Conservation (phyloP, 176 grass and related monocot species). For the Puccinellia tenuiflora region DNA sequence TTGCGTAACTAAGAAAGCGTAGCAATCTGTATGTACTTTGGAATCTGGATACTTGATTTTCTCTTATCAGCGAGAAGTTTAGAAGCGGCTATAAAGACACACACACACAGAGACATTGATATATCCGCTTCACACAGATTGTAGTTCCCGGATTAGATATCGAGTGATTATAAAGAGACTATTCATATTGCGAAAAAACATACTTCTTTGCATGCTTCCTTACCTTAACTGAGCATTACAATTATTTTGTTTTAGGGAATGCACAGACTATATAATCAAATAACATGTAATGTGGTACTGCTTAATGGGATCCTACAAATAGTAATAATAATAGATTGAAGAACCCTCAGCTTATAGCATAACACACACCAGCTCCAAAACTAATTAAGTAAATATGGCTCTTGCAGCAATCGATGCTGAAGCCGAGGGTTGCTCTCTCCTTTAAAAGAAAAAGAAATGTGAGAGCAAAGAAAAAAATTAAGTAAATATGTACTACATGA, state of each 20-base stretch:
- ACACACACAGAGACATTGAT: neutral
- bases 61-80: neutral
- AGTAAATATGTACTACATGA: neutral
- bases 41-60: neutral
- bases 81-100: neutral
- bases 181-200: neutral
- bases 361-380: neutral
- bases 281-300: neutral
- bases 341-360: neutral
- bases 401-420: neutral
- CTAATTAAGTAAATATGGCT: neutral
- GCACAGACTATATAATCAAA: neutral
- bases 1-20: neutral
- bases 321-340: neutral
- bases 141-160: neutral
- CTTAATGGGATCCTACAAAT: neutral
- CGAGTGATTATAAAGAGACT: neutral
- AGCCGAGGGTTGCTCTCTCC: neutral
- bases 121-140: neutral
- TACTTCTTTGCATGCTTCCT: neutral
- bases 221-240: neutral
- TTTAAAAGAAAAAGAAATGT: neutral
- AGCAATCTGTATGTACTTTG: neutral
- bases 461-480: neutral
- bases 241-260: neutral